phyloP scores from a whole-genome alignment of 148 eudicot species.

The Rhododendron simsii region DNA sequence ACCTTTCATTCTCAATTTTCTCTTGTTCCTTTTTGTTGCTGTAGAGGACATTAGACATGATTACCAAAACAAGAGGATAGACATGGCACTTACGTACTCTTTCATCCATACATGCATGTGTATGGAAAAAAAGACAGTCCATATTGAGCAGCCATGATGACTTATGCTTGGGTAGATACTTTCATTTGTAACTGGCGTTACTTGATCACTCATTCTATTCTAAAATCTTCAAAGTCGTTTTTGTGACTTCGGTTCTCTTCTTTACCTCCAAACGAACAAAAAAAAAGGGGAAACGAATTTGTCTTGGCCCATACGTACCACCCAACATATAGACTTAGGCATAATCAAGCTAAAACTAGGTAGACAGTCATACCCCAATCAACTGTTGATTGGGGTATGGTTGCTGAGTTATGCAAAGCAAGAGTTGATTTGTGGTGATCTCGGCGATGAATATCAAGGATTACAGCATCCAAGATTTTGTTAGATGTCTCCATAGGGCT shows the following conservation, averaged over 20 bases:
- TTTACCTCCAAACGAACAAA: not conserved
- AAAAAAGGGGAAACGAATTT: not conserved
- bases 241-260: not conserved
- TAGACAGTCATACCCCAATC: not conserved
- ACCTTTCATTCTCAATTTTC: not conserved
- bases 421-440: too few species aligned
- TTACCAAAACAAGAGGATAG: not conserved
- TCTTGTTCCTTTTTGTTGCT: not conserved
- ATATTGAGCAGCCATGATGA: not conserved
- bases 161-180: too few species aligned
- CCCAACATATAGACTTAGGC: not conserved
- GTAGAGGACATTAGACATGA: not conserved
- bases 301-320: not conserved
- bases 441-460: too few species aligned
- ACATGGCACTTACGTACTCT: not conserved
- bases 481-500: too few species aligned
- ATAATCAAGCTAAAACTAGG: not conserved
- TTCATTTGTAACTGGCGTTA: not conserved
- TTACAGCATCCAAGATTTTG: too few species aligned
- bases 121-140: not conserved
- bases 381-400: too few species aligned
- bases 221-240: not conserved
- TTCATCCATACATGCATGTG: not conserved
- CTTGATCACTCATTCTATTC: not conserved
- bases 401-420: too few species aligned